phyloP scores from a whole-genome alignment of 73 alveolate species.

The Paramecium sonneborni region DNA sequence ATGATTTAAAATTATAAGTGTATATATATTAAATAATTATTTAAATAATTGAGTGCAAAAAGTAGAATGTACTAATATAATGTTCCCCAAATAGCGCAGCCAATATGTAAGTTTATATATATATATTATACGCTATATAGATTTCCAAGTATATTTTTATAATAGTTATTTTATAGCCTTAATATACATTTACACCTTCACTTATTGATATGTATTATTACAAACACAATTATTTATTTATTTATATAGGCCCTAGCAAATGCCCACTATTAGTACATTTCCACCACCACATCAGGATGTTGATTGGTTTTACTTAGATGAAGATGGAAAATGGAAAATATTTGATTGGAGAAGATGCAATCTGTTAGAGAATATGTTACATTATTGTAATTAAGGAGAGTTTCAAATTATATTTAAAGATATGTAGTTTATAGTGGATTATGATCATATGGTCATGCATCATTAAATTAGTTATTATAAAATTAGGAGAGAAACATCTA shows the following conservation, averaged over 20 bases:
- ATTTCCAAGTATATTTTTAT: conserved; percentile 11
- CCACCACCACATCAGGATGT: conserved; percentile 46
- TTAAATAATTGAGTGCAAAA: background rate
- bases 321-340: conserved; percentile 21
- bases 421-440: background rate
- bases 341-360: conserved; percentile 59
- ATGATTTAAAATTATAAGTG: too few relatives aligned
- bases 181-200: background rate
- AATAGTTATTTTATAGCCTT: conserved; percentile 11
- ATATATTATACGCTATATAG: conserved; percentile 11
- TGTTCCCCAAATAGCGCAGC: background rate
- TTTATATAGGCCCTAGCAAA: conserved; percentile 36
- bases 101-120: background rate
- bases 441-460: conserved; percentile 39
- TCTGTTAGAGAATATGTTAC: conserved; percentile 38
- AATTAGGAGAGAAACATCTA: conserved; percentile 39
- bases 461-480: background rate
- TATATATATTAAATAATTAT: background rate
- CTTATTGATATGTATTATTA: conserved; percentile 15
- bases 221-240: conserved; percentile 8
- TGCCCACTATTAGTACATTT: conserved; percentile 30
- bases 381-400: conserved; percentile 4
- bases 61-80: background rate
- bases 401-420: conserved; percentile 7
- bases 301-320: conserved; percentile 38